Percentiles rank a stretch among this genome's conserved stretches.
Conservation (phyloP, 192 early-diverging fungal species). For the Backusella mclennaniae region DNA sequence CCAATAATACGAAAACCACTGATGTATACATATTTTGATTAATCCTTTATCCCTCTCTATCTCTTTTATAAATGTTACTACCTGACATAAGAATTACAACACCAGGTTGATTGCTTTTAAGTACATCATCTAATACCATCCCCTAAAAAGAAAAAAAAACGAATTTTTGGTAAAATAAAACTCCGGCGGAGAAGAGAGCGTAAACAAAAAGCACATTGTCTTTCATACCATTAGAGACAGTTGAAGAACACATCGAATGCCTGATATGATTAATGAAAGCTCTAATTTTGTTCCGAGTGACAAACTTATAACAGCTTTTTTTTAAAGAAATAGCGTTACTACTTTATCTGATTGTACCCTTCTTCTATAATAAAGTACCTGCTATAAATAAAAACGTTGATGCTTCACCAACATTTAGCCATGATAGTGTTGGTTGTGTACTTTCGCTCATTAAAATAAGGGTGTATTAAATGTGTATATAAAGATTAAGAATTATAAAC, state of each 20-base stretch:
- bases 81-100: slow-evolving; percentile 60
- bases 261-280: slow-evolving; percentile 62
- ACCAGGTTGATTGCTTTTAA: slow-evolving; percentile 56
- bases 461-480: neutral
- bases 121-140: slow-evolving; percentile 64
- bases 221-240: slow-evolving; percentile 65
- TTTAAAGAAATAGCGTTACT: neutral
- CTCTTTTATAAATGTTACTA: slow-evolving; percentile 22
- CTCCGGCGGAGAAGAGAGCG: neutral
- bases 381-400: slow-evolving; percentile 20
- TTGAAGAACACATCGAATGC: slow-evolving; percentile 74
- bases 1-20: slow-evolving; percentile 60
- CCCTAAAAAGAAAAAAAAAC: slow-evolving; percentile 43
- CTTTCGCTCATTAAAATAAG: neutral
- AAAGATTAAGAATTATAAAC: neutral
- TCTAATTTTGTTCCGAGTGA: slow-evolving; percentile 65
- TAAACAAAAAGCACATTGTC: neutral
- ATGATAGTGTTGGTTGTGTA: neutral
- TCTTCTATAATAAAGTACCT: slow-evolving; percentile 15
- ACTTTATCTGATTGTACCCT: neutral
- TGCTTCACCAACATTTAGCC: slow-evolving; percentile 23
- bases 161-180: neutral
- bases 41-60: neutral
- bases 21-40: neutral
- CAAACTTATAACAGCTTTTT: slow-evolving; percentile 15